Base-by-base conservation (phyloP, 1,139 yeast species). In the Candida sp. region DNA sequence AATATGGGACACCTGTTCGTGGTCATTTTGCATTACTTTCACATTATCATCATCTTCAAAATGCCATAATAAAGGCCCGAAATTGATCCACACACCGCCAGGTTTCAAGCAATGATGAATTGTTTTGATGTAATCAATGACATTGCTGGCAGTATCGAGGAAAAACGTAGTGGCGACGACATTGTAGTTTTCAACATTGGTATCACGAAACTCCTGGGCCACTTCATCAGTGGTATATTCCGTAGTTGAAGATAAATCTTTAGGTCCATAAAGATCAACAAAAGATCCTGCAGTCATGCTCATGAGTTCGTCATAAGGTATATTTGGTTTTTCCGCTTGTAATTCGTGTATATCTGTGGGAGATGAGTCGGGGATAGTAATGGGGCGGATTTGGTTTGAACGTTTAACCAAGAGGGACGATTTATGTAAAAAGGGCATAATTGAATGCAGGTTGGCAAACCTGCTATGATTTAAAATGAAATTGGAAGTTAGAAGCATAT, bases 21-120 rank as follows among this genome's bases (percentile, higher is more conserved):
- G 68, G 12, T 55, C 57, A 5, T 45, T 46, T 35, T 45, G 49
- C 39, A 56, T 51, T 43, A 49, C 52, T 27, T 48, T 57, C 49
- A 60, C 56, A 22, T 60, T 63, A 22, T 60, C 64, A 40, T 77
- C 79, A 43, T 79, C 80, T 54, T 87, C 96, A 57, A 79, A 84
- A 62, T 90, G 97, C 95, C 96, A 89, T 42, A 86, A 63, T 23
- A 89, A 65, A 0, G 97, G 97, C 0, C 97, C 97, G 54, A 84
- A 79, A 60, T 90, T 90, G 44, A 88, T 70, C 96, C 97, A 89
- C 9, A 66, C 51, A 0, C 95, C 95, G 5, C 77, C 77, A 0
- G 68, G 59, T 39, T 68, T 68, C 44, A 88, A 58, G 21, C 79
- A 68, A 49, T 81, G 70, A 19, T 69, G 58, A 1, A 90, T 77